Percentiles rank a stretch among this genome's conserved stretches.
Conservation (phyloP, 129 eudicot genomes). For the Calendula officinalis region DNA sequence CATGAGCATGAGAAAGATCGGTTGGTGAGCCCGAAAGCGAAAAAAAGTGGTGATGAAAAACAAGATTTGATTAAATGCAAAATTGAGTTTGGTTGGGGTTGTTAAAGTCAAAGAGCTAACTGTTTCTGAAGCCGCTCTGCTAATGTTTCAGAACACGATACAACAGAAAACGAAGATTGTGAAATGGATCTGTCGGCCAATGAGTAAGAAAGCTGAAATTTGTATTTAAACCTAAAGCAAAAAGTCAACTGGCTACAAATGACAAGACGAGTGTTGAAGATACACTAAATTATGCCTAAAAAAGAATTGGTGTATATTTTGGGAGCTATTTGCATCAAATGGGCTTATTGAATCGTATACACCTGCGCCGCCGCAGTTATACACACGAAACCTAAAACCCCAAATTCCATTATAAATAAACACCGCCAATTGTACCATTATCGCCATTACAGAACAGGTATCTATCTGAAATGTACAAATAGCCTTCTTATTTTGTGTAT, state of each 20-base stretch:
- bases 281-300: background rate
- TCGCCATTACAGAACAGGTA: background rate
- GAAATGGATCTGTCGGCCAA: background rate
- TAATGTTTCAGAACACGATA: background rate
- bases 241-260: background rate
- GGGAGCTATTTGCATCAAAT: too few species aligned
- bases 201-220: slow-evolving; percentile 23
- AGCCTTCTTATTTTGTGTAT: background rate
- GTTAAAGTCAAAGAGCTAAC: slow-evolving; percentile 31
- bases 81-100: slow-evolving; percentile 29
- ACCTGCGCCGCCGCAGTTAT: slow-evolving; percentile 20
- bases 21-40: slow-evolving; percentile 1
- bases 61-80: slow-evolving; percentile 27
- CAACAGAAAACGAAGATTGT: slow-evolving; percentile 8
- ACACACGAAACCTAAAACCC: slow-evolving; percentile 29
- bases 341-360: background rate
- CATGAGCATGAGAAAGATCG: slow-evolving; percentile 29
- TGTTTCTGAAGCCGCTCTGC: background rate
- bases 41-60: slow-evolving; percentile 15
- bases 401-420: slow-evolving; percentile 24
- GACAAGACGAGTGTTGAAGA: slow-evolving; percentile 11
- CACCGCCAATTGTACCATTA: background rate
- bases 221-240: slow-evolving; percentile 13
- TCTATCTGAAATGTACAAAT: background rate
- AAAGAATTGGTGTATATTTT: too few species aligned